Percentiles rank a stretch among this genome's conserved stretches.
Conservation (phyloP, 208 protist species). For the Sergeia podlipaevii region DNA sequence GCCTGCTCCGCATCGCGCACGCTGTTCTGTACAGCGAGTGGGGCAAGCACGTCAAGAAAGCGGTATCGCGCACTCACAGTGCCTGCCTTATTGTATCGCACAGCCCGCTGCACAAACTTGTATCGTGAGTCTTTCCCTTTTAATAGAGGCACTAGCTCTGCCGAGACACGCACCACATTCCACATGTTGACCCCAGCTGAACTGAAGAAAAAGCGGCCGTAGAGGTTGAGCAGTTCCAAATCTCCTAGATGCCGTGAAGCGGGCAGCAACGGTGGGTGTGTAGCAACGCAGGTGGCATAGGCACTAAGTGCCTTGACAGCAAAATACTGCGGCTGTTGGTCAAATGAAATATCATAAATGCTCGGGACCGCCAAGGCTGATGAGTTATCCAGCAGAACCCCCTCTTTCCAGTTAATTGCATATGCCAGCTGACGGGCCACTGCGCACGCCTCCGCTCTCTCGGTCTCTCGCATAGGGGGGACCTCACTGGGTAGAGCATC, state of each 20-base stretch:
- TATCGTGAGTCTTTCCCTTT: constrained; percentile 8
- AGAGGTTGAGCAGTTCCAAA: constrained; percentile 11
- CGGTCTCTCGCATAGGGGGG: no score
- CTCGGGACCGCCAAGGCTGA: background rate
- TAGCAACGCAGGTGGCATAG: background rate
- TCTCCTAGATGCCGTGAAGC: background rate
- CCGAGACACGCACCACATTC: constrained; percentile 5
- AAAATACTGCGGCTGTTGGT: constrained; percentile 1
- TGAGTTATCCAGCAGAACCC: background rate
- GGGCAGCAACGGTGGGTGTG: background rate
- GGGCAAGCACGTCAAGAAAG: constrained; percentile 37
- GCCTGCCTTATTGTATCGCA: constrained; percentile 22
- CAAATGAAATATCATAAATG: background rate
- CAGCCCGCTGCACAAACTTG: constrained; percentile 22
- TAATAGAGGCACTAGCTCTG: background rate
- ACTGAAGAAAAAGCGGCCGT: constrained; percentile 9
- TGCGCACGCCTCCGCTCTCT: no score
- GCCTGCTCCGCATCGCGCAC: constrained; percentile 20
- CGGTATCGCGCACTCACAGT: constrained; percentile 18
- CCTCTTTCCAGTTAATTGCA: background rate
- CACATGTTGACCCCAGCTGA: background rate
- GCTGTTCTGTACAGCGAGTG: constrained; percentile 16
- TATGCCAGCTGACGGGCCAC: no score
- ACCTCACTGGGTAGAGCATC: no score
- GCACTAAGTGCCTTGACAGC: background rate